Conservation (phyloP, 2,329 filamentous ascomycete species). For the Dactylellina cionopaga region DNA sequence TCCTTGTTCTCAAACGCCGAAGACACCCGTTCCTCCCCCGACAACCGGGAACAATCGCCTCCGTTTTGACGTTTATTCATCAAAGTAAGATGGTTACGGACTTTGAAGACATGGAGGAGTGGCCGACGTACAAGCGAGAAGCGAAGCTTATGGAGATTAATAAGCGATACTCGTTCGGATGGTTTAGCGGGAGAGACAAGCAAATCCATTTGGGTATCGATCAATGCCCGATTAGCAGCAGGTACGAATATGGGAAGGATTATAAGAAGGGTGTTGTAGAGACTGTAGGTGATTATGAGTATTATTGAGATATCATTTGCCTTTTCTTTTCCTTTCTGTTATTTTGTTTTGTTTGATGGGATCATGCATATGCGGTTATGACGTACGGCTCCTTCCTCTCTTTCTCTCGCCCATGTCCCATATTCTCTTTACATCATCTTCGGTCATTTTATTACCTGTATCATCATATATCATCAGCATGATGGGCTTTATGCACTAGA, state of each 20-base stretch:
- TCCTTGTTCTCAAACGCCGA: conserved; percentile 70
- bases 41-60: conserved; percentile 80
- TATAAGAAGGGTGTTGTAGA: conserved; percentile 49
- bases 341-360: no score
- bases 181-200: conserved; percentile 78
- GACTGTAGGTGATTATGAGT: conserved; percentile 43
- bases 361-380: no score
- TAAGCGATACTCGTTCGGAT: conserved; percentile 78
- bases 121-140: conserved; percentile 71
- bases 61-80: conserved; percentile 79
- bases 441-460: no score
- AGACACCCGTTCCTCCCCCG: conserved; percentile 77
- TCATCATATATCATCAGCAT: no score
- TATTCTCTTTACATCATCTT: no score
- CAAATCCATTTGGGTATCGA: conserved; percentile 80
- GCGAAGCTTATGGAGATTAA: conserved; percentile 68
- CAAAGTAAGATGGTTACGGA: conserved; percentile 81
- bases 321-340: background rate
- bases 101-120: conserved; percentile 76
- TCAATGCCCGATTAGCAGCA: conserved; percentile 60
- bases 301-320: conserved; percentile 13
- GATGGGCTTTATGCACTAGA: no score
- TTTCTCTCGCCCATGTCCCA: no score
- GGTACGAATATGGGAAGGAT: conserved; percentile 47
- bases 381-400: no score